These are phyloP conservation scores for Sphaerosporella brunnea DNA, from an alignment of 495 filamentous ascomycete species.

Conservation along the genomic window DNA sequence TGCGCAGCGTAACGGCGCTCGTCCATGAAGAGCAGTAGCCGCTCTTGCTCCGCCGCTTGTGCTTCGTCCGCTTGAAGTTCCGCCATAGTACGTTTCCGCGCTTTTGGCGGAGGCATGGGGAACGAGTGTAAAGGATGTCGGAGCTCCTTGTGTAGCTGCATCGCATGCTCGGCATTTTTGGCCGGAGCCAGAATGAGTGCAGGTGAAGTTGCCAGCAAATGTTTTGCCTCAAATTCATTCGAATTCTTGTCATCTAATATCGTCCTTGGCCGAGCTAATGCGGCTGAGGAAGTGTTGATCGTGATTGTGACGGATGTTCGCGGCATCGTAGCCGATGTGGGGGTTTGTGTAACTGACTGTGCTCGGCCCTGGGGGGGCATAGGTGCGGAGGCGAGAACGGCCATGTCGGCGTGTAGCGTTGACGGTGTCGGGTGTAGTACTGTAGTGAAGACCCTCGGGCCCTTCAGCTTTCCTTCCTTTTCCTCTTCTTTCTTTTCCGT, in stretches of 20 bases:
- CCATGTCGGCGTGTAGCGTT: slow-evolving; percentile 53
- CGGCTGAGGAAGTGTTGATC: slow-evolving; percentile 34
- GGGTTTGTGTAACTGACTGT: slow-evolving; percentile 33
- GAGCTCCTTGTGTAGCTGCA: slow-evolving; percentile 49
- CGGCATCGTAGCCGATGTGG: slow-evolving; percentile 50
- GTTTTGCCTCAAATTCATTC: slow-evolving; percentile 52
- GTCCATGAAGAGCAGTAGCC: slow-evolving; percentile 85
- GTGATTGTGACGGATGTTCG: slow-evolving; percentile 37
- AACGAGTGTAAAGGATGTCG: slow-evolving; percentile 57
- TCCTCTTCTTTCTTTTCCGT: slow-evolving; percentile 25
- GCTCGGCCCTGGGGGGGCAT: slow-evolving; percentile 12
- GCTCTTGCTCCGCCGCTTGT: slow-evolving; percentile 66
- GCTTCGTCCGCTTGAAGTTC: slow-evolving; percentile 91
- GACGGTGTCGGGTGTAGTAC: slow-evolving; percentile 74
- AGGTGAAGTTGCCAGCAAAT: slow-evolving; percentile 50
- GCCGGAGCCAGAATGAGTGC: slow-evolving; percentile 62
- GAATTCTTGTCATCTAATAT: slow-evolving; percentile 54
- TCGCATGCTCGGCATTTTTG: slow-evolving; percentile 44
- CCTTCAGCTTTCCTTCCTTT: slow-evolving; percentile 35
- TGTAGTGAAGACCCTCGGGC: slow-evolving; percentile 52
- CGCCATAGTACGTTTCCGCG: slow-evolving; percentile 79
- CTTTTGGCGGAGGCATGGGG: slow-evolving; percentile 64
- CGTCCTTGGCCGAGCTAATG: slow-evolving; percentile 39
- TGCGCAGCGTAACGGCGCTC: slow-evolving; percentile 51
- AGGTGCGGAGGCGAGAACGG: slow-evolving; percentile 56